Evolutionary conservation across 164 flowering plant genomes (phyloP), one percentile per base, ranked within the genome.

Genomic region (Dillenia turbinata): DNA sequence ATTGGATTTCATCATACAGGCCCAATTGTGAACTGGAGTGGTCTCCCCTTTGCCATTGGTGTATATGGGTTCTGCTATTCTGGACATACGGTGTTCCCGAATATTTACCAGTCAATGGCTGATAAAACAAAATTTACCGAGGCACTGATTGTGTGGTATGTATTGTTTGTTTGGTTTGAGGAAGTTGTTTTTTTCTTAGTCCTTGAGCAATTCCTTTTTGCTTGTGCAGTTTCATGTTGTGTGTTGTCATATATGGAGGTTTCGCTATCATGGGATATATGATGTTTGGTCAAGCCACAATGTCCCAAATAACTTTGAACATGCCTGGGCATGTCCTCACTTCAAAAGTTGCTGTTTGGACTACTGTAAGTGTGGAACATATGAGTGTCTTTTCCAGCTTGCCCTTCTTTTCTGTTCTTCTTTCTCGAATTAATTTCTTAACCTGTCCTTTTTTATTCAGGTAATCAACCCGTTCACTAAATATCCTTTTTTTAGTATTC

Each of bases 41-140:
- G 89, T 54, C 52, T 90, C 67, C 97, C 98, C 48, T 85, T 88
- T 78, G 79, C 86, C 9, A 73, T 90, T 74, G 98, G 98, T 49
- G 83, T 94, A 2, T 87, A 86, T 76, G 98, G 96, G 24, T 94
- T 82, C 71, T 90, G 97, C 76, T 86, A 74, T 63, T 78, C 97
- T 0, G 97, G 95, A 46, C 97, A 94, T 70, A 69, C 97, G 5
- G 95, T 87, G 43, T 84, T 89, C 69, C 97, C 97, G 44, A 94
- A 94, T 66, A 90, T 94, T 17, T 94, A 94, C 63, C 93, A 86
- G 57, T 90, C 96, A 13, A 94, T 94, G 98, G 81, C 96, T 44
- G 89, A 90, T 71, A 82, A 82, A 72, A 74, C 65, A 33, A 66
- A 83, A 67, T 94, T 86, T 66, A 85, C 60, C 62, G 77, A 75